Base-by-base conservation (phyloP, 441 rosid genomes). In the Aleurites moluccanus region DNA sequence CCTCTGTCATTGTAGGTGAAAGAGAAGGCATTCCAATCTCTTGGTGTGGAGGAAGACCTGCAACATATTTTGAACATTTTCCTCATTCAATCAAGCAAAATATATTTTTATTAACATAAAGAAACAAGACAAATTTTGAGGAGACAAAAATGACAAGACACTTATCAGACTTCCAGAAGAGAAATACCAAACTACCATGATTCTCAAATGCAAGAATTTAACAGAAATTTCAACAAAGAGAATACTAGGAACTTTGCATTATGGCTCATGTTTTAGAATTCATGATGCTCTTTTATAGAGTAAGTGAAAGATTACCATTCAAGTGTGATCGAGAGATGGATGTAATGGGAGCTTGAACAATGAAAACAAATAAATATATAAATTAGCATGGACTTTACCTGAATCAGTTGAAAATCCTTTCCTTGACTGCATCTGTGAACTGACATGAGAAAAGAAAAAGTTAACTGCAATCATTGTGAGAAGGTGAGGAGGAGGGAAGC, bases 21-120 rank as follows among this genome's bases (percentile, higher is more conserved):
- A 96, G 97, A 59, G 98, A 96, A 79, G 99, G 99, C 99, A 96
- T 96, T 78, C 99, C 98, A 35, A 96, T 90, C 85, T 91, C 97
- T 82, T 96, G 97, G 80, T 95, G 97, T 49, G 97, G 89, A 72
- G 98, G 99, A 78, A 95, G 89, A 80, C 90, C 98, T 95, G 89
- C 77, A 85, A 82, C 76, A 80, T 56, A 73, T 56, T 74, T 79
- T 47, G 16, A 49, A 65, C 75, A 68, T 67, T 70, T 33, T 53
- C 49, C 30, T 77, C 64, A 69, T 69, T 75, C 33, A 60, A 69
- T 73, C 33, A 27, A 67, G 57, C 40, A 74, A 56, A 56, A 77
- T 66, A n/a, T 23, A 33, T 38, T 27, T 21, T 9, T 10, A 63
- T 21, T 13, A 64, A 21, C 33, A 23, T 6, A 57, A 13, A 53